phyloP scores from a whole-genome alignment of 2,329 filamentous ascomycete genomes.

The Alternaria gansuensis region DNA sequence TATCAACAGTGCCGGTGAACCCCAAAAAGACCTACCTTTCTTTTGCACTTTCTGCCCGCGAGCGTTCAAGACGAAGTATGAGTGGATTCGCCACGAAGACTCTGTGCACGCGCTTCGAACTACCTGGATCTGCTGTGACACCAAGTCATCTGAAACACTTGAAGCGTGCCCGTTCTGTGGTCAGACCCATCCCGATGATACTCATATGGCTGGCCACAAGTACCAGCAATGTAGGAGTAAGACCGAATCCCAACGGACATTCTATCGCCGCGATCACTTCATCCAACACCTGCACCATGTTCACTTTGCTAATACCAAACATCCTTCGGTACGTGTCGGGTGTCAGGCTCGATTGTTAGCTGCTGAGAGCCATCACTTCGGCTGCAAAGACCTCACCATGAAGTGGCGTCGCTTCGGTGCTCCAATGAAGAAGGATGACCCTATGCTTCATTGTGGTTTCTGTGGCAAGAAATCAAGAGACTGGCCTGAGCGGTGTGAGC shows the following conservation, averaged over 20 bases:
- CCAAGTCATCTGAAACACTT: conserved; percentile 33
- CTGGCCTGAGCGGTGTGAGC: conserved; percentile 46
- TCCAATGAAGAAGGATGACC: conserved; percentile 48
- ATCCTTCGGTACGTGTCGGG: conserved; percentile 46
- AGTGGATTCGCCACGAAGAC: conserved; percentile 52
- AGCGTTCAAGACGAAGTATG: conserved; percentile 51
- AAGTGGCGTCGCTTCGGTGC: conserved; percentile 49
- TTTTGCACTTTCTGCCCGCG: conserved; percentile 51
- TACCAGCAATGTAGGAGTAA: conserved; percentile 49
- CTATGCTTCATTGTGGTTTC: conserved; percentile 50
- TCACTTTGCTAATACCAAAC: conserved; percentile 47
- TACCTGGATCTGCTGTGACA: conserved; percentile 51
- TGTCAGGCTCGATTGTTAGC: conserved; percentile 45
- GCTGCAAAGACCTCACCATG: conserved; percentile 49
- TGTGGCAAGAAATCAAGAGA: conserved; percentile 46
- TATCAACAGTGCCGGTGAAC: conserved; percentile 42
- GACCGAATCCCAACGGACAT: conserved; percentile 49
- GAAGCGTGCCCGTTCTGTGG: conserved; percentile 47
- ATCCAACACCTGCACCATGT: conserved; percentile 50
- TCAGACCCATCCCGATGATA: conserved; percentile 43
- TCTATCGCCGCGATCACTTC: conserved; percentile 50
- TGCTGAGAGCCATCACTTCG: conserved; percentile 45
- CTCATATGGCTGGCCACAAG: conserved; percentile 47
- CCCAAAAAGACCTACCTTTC: conserved; percentile 46
- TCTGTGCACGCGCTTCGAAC: conserved; percentile 51